Conservation (phyloP, 441 rosid genomes). For the Populus hybrid region DNA sequence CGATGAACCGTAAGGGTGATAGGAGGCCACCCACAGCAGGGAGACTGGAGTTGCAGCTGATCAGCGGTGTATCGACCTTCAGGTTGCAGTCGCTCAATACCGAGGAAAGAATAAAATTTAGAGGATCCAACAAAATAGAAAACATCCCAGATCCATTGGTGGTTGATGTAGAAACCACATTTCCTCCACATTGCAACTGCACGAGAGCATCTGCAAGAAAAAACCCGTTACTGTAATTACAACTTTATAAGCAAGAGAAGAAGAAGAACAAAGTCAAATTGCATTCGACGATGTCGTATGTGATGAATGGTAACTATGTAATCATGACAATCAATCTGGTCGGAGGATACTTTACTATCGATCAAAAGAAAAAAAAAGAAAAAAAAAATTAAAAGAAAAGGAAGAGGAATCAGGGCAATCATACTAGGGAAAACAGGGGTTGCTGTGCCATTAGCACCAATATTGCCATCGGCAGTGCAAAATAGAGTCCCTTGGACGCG, state of each 20-base stretch:
- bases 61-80: conserved; percentile 36
- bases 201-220: conserved; percentile 38
- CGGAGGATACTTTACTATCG: too few species aligned
- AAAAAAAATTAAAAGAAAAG: too few species aligned
- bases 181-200: conserved; percentile 37
- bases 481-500: conserved; percentile 36
- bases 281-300: too few species aligned
- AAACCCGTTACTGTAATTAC: too few species aligned
- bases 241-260: too few species aligned
- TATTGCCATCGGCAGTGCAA: conserved; percentile 35
- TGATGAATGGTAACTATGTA: too few species aligned
- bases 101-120: conserved; percentile 25
- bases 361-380: too few species aligned
- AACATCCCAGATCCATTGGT: conserved; percentile 36
- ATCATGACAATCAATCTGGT: too few species aligned
- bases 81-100: conserved; percentile 33
- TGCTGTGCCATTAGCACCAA: conserved; percentile 28
- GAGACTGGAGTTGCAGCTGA: conserved; percentile 34
- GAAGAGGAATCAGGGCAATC: background rate
- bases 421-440: conserved; percentile 44
- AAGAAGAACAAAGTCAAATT: too few species aligned
- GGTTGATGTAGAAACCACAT: conserved; percentile 29
- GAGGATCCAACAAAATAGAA: conserved; percentile 36
- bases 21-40: conserved; percentile 25
- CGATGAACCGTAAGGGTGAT: conserved; percentile 32